phyloP scores from a whole-genome alignment of 1,284 basidiomycete species.

The Cutaneotrichosporon sp. region DNA sequence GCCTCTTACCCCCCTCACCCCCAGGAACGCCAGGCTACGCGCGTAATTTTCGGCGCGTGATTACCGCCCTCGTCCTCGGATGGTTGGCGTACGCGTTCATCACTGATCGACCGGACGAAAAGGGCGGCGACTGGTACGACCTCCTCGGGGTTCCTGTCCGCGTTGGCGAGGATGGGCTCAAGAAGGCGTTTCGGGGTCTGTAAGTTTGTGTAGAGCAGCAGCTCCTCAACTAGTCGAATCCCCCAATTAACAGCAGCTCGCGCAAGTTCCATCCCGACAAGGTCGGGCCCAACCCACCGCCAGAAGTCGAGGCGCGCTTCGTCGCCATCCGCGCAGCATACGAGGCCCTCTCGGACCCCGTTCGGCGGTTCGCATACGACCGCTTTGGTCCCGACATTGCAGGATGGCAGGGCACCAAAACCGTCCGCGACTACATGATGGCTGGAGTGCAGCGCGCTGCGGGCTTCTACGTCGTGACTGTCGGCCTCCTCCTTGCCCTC shows the following conservation, averaged over 20 bases:
- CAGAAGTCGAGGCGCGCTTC: slow-evolving; percentile 59
- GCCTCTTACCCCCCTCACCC: slow-evolving; percentile 35
- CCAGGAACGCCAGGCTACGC: slow-evolving; percentile 29
- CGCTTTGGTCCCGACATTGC: slow-evolving; percentile 27
- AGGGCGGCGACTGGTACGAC: slow-evolving; percentile 66
- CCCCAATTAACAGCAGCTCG: slow-evolving; percentile 51
- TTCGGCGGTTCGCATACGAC: slow-evolving; percentile 81
- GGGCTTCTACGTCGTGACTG: slow-evolving; percentile 16
- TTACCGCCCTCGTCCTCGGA: slow-evolving; percentile 58
- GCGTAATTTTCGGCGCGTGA: slow-evolving; percentile 35
- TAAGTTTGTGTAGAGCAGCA: slow-evolving; percentile 22
- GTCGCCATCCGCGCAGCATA: slow-evolving; percentile 72
- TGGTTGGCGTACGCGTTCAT: slow-evolving; percentile 69
- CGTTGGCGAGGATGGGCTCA: slow-evolving; percentile 67
- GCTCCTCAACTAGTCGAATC: too few relatives aligned
- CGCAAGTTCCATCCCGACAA: slow-evolving; percentile 75
- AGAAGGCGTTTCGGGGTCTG: slow-evolving; percentile 69
- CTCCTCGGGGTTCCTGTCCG: slow-evolving; percentile 64
- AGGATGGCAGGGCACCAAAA: slow-evolving; percentile 7
- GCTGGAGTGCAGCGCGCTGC: slow-evolving; percentile 6
- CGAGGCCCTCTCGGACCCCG: slow-evolving; percentile 74
- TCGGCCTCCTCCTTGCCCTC: slow-evolving; percentile 14
- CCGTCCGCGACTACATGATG: slow-evolving; percentile 17
- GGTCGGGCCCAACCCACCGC: slow-evolving; percentile 61
- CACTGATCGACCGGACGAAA: slow-evolving; percentile 57